Base-by-base conservation (phyloP, 2,329 filamentous ascomycete species). In the Macroventuria anomochaeta region DNA sequence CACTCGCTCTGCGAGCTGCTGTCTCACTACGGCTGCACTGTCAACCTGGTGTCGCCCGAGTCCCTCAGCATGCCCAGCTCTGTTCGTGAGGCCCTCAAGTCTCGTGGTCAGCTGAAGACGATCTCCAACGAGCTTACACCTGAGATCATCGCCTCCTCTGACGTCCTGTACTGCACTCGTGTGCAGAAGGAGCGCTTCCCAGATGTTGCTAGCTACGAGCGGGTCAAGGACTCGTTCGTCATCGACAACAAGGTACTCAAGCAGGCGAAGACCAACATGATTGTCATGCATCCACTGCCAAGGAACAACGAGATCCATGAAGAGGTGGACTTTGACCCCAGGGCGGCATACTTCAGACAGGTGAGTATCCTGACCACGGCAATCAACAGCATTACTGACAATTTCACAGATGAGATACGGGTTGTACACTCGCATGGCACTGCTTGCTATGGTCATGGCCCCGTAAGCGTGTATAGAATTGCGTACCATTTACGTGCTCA, bases 331-430 rank as follows among this genome's bases (percentile, higher is more conserved):
- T 96, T 96, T 79, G 95, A 99, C 79, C 91, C 96, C 74, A 82
- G 95, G 67, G 95, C 95, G 54, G 93, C 95, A 50, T 99, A 99
- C 81, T 99, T 99, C 80, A 87, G 95, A 89, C 95, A 99, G 89
- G 93, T 96, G 79, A 86, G 90, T 68, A 33, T 41, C 28, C 23
- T 31, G 5, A 28, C 33, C 10, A 26, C 5, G 2, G 15, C 8
- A 1, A 3, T 25, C 15, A 8, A 42, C 20, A 37, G 18, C 13
- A 37, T 50, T 62, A 62, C 81, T 85, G 75, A 87, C 73, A 37
- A 25, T 61, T 12, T 39, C 57, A 53, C 70, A 97, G 93, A 97
- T 97, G 93, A 87, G 89, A 79, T 97, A 97, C 79, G 95, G 95
- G 67, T 85, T 99, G 68, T 97, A 97, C 83, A 96, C 90, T 77